Base-by-base conservation (phyloP, 805 yeast genomes). In the Ogataea polymorpha region DNA sequence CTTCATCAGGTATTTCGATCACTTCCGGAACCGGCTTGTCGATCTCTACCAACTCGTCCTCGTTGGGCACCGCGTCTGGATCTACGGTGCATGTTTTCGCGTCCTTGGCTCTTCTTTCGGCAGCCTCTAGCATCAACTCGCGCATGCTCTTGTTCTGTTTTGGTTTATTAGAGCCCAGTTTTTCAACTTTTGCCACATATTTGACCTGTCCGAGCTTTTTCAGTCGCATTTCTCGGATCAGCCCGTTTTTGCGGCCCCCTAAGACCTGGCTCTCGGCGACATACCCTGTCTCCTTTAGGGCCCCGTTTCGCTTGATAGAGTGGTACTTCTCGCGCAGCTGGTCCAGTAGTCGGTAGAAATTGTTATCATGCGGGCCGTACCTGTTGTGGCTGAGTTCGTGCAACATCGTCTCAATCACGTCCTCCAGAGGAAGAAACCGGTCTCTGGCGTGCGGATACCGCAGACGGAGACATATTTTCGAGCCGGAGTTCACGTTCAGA, bases 331-430 rank as follows among this genome's bases (percentile, higher is more conserved):
- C 66, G 42, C 74, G 75, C 29, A 85, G 66, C 44, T 75, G 78
- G 40, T 85, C 91, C 48, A 88, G 60, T 37, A 72, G 71, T 37
- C 66, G 65, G 57, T 86, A 86, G 56, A 91, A 91, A 44, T 63
- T 64, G 2, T 65, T 74, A 65, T 91, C 83, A 57, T 91, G 98
- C 0, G 95, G 85, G 0, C 96, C 96, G 54, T 67, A 67, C 15
- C 70, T 58, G 58, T 88, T 90, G 59, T 91, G 98, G 2, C 87
- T 76, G 30, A 91, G 68, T 59, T 91, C 98, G 61, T 91, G 98
- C 5, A 91, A 66, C 79, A 89, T 75, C 0, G 96, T 88, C 1
- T 89, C 96, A 18, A 90, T 56, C 2, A 90, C 63, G 37, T 79
- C 80, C 3, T 79, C 71, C 61, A 81, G 65, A 1, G 89, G 82